Base-by-base conservation (phyloP, 2,329 filamentous ascomycete species). In the Colletotrichum nymphaeae region DNA sequence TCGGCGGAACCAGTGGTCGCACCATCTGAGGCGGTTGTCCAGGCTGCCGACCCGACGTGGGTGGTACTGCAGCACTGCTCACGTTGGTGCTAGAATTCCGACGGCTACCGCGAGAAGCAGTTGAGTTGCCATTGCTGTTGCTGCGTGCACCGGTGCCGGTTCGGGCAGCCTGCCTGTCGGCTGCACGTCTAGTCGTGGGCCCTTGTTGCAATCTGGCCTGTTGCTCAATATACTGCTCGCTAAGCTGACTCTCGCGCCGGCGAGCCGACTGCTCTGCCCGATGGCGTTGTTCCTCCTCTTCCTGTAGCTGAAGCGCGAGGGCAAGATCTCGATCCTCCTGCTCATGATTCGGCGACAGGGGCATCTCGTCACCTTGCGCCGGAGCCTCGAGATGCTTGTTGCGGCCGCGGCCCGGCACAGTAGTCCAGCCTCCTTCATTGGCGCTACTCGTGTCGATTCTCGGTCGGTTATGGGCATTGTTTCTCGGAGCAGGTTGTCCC, bases 291-390 rank as follows among this genome's bases (percentile, higher is more conserved):
- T 98, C 95, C 81, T 98, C 96, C 80, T 98, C 95, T 78, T 98
- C 97, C 80, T 98, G 96, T 1, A 98, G 88, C 79, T 98, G 97
- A 7, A 99, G 87, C 0, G 96, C 95, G 3, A 98, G 88, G 0
- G 97, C 97, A 35, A 98, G 84, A 74, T 97, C 94, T 73, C 95
- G 91, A 78, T 98, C 95, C 83, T 98, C 91, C 85, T 97, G 89
- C 83, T 93, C 87, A 75, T 87, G 83, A 75, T 84, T 82, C 22
- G 86, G 83, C 11, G 84, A 86, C 58, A 82, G 74, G 0, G 82
- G 78, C 2, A 77, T 76, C 14, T 79, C 77, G 3, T 79, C 76
- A 1, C 70, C 69, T 24, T 78, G 74, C 32, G 52, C 7, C 6
- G 58, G 19, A 7, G 62, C 26, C 16, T 72, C 72, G 19, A 52